Evolutionary conservation across 768 basidiomycete species (phyloP).

Genomic region (Tulasnella sp.): DNA sequence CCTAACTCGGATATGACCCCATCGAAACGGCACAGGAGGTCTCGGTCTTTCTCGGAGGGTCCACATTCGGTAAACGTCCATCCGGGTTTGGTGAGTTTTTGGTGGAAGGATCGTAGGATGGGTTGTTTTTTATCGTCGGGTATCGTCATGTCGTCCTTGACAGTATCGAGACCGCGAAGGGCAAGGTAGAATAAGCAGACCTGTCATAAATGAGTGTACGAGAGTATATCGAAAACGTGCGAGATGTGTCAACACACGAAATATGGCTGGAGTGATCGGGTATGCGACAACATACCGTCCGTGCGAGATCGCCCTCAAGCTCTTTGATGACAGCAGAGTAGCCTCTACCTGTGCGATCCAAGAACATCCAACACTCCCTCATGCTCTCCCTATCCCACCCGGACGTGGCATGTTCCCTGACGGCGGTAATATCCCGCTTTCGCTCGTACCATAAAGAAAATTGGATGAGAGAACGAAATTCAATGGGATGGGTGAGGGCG

Average conservation of each 20-base stretch:
- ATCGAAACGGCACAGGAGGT: constrained; percentile 75
- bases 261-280: too few relatives aligned
- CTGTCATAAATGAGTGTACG: constrained; percentile 32
- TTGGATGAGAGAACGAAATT: constrained; percentile 74
- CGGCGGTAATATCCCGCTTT: constrained; percentile 69
- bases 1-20: constrained; percentile 72
- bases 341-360: constrained; percentile 81
- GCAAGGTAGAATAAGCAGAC: constrained; percentile 93
- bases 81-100: constrained; percentile 65
- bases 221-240: background rate
- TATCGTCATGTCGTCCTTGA: constrained; percentile 98
- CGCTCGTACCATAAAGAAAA: constrained; percentile 75
- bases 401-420: constrained; percentile 62
- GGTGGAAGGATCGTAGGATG: constrained; percentile 70
- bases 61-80: constrained; percentile 81
- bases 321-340: constrained; percentile 93
- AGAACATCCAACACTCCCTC: constrained; percentile 80
- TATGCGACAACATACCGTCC: constrained; percentile 74
- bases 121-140: constrained; percentile 79
- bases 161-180: constrained; percentile 87
- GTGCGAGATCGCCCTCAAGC: constrained; percentile 86
- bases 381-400: constrained; percentile 82
- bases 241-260: background rate
- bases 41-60: constrained; percentile 78
- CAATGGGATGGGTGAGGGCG: constrained; percentile 66